Evolutionary conservation across 139 green algal species (phyloP).

Genomic region (Spirogloea muscicola): DNA sequence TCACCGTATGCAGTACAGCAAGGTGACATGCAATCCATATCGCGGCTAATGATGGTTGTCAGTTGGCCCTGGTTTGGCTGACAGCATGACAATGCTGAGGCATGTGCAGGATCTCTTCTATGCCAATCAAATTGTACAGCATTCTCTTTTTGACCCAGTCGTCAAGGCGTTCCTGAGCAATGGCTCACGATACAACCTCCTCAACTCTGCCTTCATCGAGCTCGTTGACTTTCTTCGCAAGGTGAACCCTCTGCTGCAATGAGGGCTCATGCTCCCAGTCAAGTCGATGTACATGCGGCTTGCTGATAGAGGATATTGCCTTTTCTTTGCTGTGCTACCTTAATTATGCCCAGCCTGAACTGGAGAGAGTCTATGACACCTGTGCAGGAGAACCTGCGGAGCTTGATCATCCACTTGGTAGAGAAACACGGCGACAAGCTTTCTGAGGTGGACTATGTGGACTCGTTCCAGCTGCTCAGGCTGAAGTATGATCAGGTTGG

Average conservation of each 20-base stretch:
- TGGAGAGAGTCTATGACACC: not conserved
- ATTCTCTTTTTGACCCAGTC: slow-evolving; percentile 69
- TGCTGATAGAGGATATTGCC: not conserved
- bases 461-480: slow-evolving; percentile 76
- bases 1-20: not conserved
- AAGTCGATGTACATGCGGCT: not conserved
- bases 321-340: slow-evolving; percentile 1
- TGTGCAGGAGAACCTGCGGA: slow-evolving; percentile 71
- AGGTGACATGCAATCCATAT: no score
- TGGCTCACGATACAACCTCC: slow-evolving; percentile 78
- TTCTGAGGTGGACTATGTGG: slow-evolving; percentile 67
- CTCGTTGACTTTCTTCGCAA: slow-evolving; percentile 53
- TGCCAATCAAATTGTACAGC: no score
- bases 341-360: not conserved
- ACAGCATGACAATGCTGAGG: no score
- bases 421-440: slow-evolving; percentile 59
- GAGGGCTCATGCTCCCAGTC: not conserved
- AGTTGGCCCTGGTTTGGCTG: no score
- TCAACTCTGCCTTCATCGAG: slow-evolving; percentile 64
- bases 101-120: no score
- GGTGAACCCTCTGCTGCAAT: slow-evolving; percentile 9
- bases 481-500: slow-evolving; percentile 68
- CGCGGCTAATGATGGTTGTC: no score
- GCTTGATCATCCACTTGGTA: slow-evolving; percentile 65
- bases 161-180: slow-evolving; percentile 79